These are phyloP conservation scores for Fagus sylvatica DNA, from an alignment of 306 rosid species.

Conservation along the genomic window DNA sequence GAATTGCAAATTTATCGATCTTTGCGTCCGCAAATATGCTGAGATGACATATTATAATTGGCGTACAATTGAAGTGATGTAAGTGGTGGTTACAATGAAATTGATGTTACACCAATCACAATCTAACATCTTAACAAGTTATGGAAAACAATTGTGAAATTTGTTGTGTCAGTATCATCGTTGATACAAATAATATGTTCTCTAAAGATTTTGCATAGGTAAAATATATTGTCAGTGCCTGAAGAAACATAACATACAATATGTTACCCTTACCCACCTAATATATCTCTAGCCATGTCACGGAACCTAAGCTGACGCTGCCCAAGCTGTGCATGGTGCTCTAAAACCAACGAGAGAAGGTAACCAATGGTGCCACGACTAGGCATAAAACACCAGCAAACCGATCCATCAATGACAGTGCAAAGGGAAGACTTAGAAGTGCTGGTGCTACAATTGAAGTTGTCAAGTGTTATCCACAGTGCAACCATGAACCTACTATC, in stretches of 20 bases:
- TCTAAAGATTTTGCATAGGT: too few species aligned
- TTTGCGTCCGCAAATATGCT: conserved; percentile 71
- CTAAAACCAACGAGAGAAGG: conserved; percentile 44
- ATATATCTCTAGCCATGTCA: conserved; percentile 38
- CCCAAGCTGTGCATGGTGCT: conserved; percentile 41
- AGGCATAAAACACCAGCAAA: conserved; percentile 38
- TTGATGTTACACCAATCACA: too few species aligned
- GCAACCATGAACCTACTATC: conserved; percentile 45
- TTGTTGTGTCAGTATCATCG: too few species aligned
- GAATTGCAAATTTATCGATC: conserved; percentile 49
- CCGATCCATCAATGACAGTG: conserved; percentile 40
- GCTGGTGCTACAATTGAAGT: conserved; percentile 42
- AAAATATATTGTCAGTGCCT: conserved; percentile 25
- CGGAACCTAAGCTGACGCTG: conserved; percentile 40
- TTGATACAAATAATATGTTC: too few species aligned
- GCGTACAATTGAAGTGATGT: too few species aligned
- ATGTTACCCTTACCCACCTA: conserved; percentile 23
- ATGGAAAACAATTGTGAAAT: too few species aligned
- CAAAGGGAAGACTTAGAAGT: conserved; percentile 36
- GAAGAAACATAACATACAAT: too few species aligned
- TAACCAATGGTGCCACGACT: conserved; percentile 17
- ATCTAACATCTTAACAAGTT: too few species aligned
- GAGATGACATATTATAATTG: too few species aligned
- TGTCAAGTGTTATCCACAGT: conserved; percentile 49
- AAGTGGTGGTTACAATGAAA: too few species aligned